A percentile compares a stretch with the other conserved stretches of the same genome.
These are phyloP conservation scores for Pleurotus cornucopiae DNA, from an alignment of 768 basidiomycete species.

Conservation along the genomic window DNA sequence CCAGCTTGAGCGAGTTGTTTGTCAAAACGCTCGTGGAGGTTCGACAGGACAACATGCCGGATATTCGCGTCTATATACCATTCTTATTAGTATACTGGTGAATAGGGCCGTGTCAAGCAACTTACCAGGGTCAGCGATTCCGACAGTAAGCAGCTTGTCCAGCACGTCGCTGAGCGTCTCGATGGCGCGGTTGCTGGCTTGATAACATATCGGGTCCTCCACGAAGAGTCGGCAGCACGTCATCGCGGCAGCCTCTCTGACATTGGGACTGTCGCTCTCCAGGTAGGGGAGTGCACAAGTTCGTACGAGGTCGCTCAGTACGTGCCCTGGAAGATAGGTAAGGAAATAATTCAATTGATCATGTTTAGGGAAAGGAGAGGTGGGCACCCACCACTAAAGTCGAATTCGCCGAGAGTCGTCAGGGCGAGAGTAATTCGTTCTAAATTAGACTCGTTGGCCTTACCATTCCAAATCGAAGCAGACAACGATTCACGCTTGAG, in stretches of 20 bases:
- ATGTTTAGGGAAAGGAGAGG: neutral
- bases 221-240: constrained; percentile 92
- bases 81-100: neutral
- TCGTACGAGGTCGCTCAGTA: constrained; percentile 93
- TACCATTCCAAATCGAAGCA: constrained; percentile 11
- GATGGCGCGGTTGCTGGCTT: constrained; percentile 93
- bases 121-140: constrained; percentile 91
- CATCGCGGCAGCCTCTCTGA: constrained; percentile 83
- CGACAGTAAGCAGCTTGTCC: constrained; percentile 91
- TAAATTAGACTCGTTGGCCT: constrained; percentile 50
- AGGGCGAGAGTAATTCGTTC: constrained; percentile 80
- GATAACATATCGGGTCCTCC: constrained; percentile 92
- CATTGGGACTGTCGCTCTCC: constrained; percentile 86
- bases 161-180: constrained; percentile 98
- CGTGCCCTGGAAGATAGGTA: constrained; percentile 56
- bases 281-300: constrained; percentile 88
- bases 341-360: neutral
- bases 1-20: constrained; percentile 97
- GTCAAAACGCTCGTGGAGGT: constrained; percentile 91
- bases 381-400: constrained; percentile 76
- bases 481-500: no score
- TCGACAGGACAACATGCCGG: constrained; percentile 79
- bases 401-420: constrained; percentile 85
- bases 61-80: constrained; percentile 62
- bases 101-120: neutral